These are phyloP conservation scores for Powellomyces hirtus DNA, from an alignment of 192 early-diverging fungal genomes.

Conservation along the genomic window DNA sequence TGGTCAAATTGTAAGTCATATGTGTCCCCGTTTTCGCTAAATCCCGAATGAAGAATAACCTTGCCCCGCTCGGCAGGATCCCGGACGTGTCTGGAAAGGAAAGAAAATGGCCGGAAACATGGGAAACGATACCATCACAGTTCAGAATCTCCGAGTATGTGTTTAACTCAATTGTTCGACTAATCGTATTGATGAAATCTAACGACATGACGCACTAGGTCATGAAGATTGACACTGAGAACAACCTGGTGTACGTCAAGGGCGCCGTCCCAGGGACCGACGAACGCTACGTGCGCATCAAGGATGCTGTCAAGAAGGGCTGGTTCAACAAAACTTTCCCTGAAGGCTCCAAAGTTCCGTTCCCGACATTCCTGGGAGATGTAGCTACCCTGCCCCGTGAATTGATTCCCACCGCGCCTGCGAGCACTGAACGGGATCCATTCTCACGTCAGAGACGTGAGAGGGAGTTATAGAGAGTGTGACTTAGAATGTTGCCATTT, in stretches of 20 bases:
- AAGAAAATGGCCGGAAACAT: constrained; percentile 99
- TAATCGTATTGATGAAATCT: no score
- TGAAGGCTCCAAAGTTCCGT: constrained; percentile 37
- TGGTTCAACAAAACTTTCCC: constrained; percentile 44
- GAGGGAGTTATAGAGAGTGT: not conserved
- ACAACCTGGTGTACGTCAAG: constrained; percentile 91
- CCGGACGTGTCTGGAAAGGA: constrained; percentile 89
- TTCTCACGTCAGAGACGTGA: constrained; percentile 26
- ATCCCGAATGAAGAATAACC: not conserved
- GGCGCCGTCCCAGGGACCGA: constrained; percentile 87
- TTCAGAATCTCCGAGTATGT: constrained; percentile 74
- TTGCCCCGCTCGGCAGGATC: constrained; percentile 43
- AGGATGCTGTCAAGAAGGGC: constrained; percentile 79
- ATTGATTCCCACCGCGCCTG: constrained; percentile 34
- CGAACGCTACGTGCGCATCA: constrained; percentile 79
- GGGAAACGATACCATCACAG: constrained; percentile 80
- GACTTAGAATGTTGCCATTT: not conserved
- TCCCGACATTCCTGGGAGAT: constrained; percentile 50
- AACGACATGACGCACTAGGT: no score
- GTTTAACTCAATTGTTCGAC: no score
- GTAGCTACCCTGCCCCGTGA: constrained; percentile 30
- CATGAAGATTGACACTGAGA: constrained; percentile 70
- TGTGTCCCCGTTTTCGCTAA: not conserved
- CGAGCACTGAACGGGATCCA: constrained; percentile 19
- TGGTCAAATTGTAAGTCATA: constrained; percentile 52